A percentile compares a stretch with the other conserved stretches of the same genome.
phyloP scores from a whole-genome alignment of 192 early-diverging fungal genomes.

The Rhizophlyctis rosea region DNA sequence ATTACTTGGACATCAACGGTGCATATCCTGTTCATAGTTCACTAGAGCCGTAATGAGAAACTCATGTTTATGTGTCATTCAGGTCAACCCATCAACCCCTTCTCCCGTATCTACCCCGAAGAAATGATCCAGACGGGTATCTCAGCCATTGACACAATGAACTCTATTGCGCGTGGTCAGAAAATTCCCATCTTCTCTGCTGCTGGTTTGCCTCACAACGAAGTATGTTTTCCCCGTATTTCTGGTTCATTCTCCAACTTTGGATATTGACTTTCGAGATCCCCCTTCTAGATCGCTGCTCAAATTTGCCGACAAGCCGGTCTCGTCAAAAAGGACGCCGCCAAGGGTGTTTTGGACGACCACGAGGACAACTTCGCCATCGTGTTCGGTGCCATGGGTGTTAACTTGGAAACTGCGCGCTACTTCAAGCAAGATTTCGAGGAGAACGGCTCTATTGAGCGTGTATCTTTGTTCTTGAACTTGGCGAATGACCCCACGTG shows the following conservation, averaged over 20 bases:
- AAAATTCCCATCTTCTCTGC: slow-evolving; percentile 99
- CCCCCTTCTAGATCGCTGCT: slow-evolving; percentile 95
- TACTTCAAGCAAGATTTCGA: slow-evolving; percentile 99
- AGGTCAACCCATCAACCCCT: slow-evolving; percentile 99
- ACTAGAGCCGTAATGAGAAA: slow-evolving; percentile 5
- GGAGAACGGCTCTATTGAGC: slow-evolving; percentile 98
- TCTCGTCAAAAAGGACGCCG: slow-evolving; percentile 78
- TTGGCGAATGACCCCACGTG: slow-evolving; percentile 98
- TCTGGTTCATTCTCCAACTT: too few species aligned
- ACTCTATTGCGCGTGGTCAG: slow-evolving; percentile 99
- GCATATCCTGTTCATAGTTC: background rate
- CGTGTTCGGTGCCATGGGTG: slow-evolving; percentile 99
- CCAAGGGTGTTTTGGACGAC: slow-evolving; percentile 90
- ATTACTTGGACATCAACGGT: slow-evolving; percentile 95
- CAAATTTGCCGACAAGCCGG: slow-evolving; percentile 99
- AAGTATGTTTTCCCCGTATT: slow-evolving; percentile 51
- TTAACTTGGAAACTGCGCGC: slow-evolving; percentile 99
- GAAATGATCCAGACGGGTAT: slow-evolving; percentile 99
- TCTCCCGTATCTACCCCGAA: slow-evolving; percentile 96
- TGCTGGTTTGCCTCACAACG: slow-evolving; percentile 96
- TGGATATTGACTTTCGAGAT: too few species aligned
- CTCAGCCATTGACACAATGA: slow-evolving; percentile 99
- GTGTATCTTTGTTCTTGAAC: slow-evolving; percentile 98
- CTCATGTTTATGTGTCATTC: background rate
- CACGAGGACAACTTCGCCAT: slow-evolving; percentile 99